Evolutionary conservation across 805 yeast species (phyloP).

Genomic region (Ogataea henricii): DNA sequence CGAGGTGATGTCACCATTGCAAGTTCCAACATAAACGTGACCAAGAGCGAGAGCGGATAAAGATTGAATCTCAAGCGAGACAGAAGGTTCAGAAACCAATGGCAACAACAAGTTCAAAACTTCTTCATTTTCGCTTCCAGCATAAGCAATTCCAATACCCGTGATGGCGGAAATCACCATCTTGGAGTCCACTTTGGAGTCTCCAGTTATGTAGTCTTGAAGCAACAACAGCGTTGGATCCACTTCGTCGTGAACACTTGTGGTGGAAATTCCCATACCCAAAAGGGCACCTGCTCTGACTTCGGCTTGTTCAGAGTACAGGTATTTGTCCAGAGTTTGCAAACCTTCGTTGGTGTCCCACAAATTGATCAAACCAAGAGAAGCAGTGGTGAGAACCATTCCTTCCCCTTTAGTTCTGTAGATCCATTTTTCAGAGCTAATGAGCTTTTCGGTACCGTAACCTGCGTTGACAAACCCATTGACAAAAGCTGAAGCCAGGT

Average conservation of each 20-base stretch:
- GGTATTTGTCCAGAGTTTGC: constrained; percentile 83
- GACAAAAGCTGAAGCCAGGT: constrained; percentile 91
- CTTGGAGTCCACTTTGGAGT: constrained; percentile 55
- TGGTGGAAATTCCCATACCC: constrained; percentile 90
- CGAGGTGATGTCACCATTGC: constrained; percentile 93
- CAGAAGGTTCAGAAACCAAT: constrained; percentile 72
- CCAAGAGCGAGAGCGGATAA: constrained; percentile 91
- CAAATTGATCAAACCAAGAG: constrained; percentile 83
- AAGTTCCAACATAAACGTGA: constrained; percentile 92
- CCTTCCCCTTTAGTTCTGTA: constrained; percentile 91
- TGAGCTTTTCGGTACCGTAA: constrained; percentile 80
- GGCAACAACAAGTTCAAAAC: constrained; percentile 78
- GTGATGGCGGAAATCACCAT: constrained; percentile 80
- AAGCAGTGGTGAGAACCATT: constrained; percentile 88
- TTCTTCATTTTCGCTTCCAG: constrained; percentile 89
- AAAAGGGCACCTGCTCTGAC: constrained; percentile 95
- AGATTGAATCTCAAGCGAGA: constrained; percentile 76
- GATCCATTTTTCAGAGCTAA: constrained; percentile 77
- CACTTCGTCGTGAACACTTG: constrained; percentile 94
- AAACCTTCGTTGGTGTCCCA: constrained; percentile 92
- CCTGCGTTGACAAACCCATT: constrained; percentile 92
- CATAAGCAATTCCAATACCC: constrained; percentile 92
- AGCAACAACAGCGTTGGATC: constrained; percentile 88
- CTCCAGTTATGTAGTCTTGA: constrained; percentile 61
- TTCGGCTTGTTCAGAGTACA: constrained; percentile 82